Conservation (phyloP, 352 stramenopile genomes). For the Phytophthora palmivora region DNA sequence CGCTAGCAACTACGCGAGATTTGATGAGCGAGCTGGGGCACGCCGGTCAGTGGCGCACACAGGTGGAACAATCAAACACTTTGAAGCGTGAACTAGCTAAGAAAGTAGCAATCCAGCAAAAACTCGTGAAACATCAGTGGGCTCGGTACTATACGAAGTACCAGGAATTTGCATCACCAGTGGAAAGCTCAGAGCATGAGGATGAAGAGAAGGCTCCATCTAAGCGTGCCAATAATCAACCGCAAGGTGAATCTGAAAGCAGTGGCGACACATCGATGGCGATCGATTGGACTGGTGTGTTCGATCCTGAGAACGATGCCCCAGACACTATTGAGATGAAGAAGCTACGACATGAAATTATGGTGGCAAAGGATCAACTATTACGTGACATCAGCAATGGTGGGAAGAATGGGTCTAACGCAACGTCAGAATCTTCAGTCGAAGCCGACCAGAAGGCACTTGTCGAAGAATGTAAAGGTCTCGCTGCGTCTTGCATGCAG, state of each 20-base stretch:
- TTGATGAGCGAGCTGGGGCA: constrained; percentile 69
- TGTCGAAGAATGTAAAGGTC: constrained; percentile 66
- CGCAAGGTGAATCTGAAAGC: constrained; percentile 24
- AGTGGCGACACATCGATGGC: constrained; percentile 9
- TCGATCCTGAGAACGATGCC: constrained; percentile 48
- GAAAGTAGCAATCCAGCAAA: constrained; percentile 62
- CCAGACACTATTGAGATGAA: constrained; percentile 76
- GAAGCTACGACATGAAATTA: constrained; percentile 73
- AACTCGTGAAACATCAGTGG: constrained; percentile 69
- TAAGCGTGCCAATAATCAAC: constrained; percentile 7
- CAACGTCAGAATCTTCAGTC: constrained; percentile 6
- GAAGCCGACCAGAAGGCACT: constrained; percentile 51
- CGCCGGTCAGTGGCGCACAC: constrained; percentile 62
- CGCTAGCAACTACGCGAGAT: constrained; percentile 50
- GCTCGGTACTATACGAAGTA: constrained; percentile 62
- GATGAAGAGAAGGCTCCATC: constrained; percentile 5
- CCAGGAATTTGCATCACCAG: constrained; percentile 24
- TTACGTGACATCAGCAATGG: constrained; percentile 40
- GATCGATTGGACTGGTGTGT: constrained; percentile 45
- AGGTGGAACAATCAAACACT: constrained; percentile 69
- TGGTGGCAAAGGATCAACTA: constrained; percentile 52
- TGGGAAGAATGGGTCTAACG: constrained; percentile 6
- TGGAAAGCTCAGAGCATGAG: background rate
- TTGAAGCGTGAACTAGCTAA: constrained; percentile 64
- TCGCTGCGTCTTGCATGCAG: constrained; percentile 66